Evolutionary conservation across 306 rosid species (phyloP).

Genomic region (Fragaria iinumae): DNA sequence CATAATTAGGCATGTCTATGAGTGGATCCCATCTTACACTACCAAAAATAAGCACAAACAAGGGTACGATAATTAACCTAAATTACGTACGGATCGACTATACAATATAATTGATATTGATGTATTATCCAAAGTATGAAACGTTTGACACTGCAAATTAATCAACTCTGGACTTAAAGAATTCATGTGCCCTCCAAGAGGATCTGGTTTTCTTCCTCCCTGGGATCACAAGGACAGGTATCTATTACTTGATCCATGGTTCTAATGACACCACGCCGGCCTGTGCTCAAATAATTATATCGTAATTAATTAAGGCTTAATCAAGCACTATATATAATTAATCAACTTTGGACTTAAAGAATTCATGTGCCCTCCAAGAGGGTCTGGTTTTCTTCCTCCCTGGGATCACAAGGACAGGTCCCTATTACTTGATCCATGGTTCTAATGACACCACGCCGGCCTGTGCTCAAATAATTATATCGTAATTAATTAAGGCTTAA

Average conservation of each 20-base stretch:
- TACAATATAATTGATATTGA: not conserved
- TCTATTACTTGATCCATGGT: conserved; percentile 5
- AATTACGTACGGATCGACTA: not conserved
- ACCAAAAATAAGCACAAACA: not conserved
- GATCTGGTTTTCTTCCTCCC: conserved; percentile 21
- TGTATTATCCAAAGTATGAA: conserved; percentile 10
- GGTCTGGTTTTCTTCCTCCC: conserved; percentile 21
- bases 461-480: not conserved
- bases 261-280: conserved; percentile 1
- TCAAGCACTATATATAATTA: not conserved
- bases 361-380: conserved; percentile 16
- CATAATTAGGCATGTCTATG: conserved; percentile 25
- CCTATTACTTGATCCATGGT: conserved; percentile 4
- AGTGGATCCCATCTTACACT: conserved; percentile 29
- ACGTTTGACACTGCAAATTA: conserved; percentile 18
- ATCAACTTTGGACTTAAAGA: not conserved
- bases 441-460: conserved; percentile 3
- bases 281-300: not conserved
- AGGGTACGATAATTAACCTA: not conserved
- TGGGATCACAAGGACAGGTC: conserved; percentile 27
- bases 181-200: conserved; percentile 16
- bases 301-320: not conserved
- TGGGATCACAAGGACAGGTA: conserved; percentile 27
- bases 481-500: not conserved
- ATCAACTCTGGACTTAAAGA: not conserved